Evolutionary conservation across 768 basidiomycete genomes (phyloP), one percentile per base, ranked within the genome.

Genomic region (Lactifluus hygrophoroides): DNA sequence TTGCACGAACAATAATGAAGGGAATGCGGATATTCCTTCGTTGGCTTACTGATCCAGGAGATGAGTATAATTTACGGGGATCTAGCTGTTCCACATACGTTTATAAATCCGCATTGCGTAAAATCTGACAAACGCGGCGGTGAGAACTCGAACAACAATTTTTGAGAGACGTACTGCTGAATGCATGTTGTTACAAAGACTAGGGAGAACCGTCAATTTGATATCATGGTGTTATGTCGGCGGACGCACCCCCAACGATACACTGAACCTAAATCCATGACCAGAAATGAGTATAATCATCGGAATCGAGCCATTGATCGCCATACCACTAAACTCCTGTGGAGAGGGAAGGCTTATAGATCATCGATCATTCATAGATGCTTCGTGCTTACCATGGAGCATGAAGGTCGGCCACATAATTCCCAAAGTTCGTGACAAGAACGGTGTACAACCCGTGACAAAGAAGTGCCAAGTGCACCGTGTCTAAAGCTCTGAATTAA

Each of bases 311-410:
- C 9, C 21, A 23, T 34, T 8, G 28, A 50, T 43, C 11, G 21
- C 17, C 56, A n/a, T 57, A 57, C 56, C 50, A 57, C 49, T 28
- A 57, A 30, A 27, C 17, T 57, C 56, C 56, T 57, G 23, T 5
- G 6, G 11, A 32, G 30, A 9, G 35, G 6, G 35, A 10, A 35
- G 9, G n/a, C 35, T 30, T 2, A 30, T 17, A 28, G 13, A 34
- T 32, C 5, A 32, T 32, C 30, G 25, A 28, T 5, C 14, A 30
- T 28, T n/a, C 14, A 11, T 14, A 27, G 27, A 46, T n/a, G 16
- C 3, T 16, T 45, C 27, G 25, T 17, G 27, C 56, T 45, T 37
- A 57, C 56, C 56, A 57, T 46, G 56, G 56, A 14, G 56, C 56
- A 37, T 57, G 56, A 51, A 59, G 58, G 47, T 59, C 32, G 9